Evolutionary conservation across 129 eudicot genomes (phyloP).

Genomic region (Pittosporum tobira): DNA sequence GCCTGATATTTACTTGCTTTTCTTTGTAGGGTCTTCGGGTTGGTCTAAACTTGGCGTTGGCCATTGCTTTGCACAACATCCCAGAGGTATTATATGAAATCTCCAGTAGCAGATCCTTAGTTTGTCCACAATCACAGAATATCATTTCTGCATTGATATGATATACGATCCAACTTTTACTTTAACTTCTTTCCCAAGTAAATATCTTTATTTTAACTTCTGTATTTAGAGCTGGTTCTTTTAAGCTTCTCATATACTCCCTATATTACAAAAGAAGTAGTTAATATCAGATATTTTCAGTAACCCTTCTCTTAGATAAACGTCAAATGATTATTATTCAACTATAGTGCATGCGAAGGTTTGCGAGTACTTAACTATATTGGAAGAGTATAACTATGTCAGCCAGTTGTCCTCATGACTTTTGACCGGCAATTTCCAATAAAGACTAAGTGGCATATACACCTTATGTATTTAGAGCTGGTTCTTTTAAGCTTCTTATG

Average conservation of each 20-base stretch:
- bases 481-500: not conserved
- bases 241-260: not conserved
- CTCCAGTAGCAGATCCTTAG: not conserved
- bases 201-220: not conserved
- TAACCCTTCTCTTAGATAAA: too few species aligned
- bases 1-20: constrained; percentile 15
- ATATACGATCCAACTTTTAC: not conserved
- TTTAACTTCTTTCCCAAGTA: too few species aligned
- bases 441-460: not conserved
- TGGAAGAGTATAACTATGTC: not conserved
- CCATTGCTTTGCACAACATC: constrained; percentile 93
- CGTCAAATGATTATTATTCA: too few species aligned
- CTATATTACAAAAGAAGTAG: too few species aligned
- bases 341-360: too few species aligned
- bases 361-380: too few species aligned
- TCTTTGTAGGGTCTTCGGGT: constrained; percentile 87
- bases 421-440: not conserved
- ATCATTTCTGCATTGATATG: not conserved
- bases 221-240: not conserved
- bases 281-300: too few species aligned
- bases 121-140: not conserved
- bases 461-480: not conserved
- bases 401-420: not conserved
- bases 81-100: constrained; percentile 61
- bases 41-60: constrained; percentile 92